phyloP scores from a whole-genome alignment of 2,329 filamentous ascomycete genomes.

The Colletotrichum higginsianum region DNA sequence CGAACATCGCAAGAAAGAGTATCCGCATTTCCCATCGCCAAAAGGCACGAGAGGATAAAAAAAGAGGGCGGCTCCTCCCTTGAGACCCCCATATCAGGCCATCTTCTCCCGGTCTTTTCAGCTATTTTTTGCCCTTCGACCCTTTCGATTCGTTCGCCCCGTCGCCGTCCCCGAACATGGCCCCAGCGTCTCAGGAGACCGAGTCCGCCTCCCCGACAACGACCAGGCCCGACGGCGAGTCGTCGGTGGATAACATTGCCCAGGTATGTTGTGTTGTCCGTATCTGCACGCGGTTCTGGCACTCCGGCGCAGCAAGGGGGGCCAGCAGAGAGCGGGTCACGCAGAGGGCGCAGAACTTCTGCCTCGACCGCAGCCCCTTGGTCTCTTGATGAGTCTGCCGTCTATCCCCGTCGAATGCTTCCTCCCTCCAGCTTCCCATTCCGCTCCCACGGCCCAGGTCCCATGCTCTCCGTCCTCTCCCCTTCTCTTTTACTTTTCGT shows the following conservation, averaged over 20 bases:
- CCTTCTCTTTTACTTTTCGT: too few relatives aligned
- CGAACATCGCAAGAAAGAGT: slow-evolving; percentile 23
- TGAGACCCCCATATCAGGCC: slow-evolving; percentile 39
- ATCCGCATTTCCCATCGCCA: slow-evolving; percentile 34
- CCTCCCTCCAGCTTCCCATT: slow-evolving; percentile 12
- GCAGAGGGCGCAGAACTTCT: slow-evolving; percentile 23
- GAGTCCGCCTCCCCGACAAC: slow-evolving; percentile 41
- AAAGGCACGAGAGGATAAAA: slow-evolving; percentile 24
- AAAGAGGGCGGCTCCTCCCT: slow-evolving; percentile 39
- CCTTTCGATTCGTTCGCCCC: slow-evolving; percentile 31
- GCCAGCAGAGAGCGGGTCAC: slow-evolving; percentile 14
- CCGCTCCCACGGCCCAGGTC: slow-evolving; percentile 5
- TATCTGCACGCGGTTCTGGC: slow-evolving; percentile 27
- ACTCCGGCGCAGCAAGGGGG: slow-evolving; percentile 27
- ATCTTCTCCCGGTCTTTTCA: slow-evolving; percentile 28
- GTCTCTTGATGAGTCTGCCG: not conserved
- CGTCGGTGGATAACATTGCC: slow-evolving; percentile 41
- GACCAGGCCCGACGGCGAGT: slow-evolving; percentile 37
- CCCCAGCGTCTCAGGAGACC: slow-evolving; percentile 38
- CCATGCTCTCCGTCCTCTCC: not conserved
- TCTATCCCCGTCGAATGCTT: not conserved
- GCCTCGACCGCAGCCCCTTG: slow-evolving; percentile 16
- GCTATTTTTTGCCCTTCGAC: slow-evolving; percentile 10
- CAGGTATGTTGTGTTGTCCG: slow-evolving; percentile 39
- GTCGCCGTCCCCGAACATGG: slow-evolving; percentile 39